A percentile compares a stretch with the other conserved stretches of the same genome.
Evolutionary conservation across 805 yeast species (phyloP).

Genomic region (Scheffersomyces stipitis): DNA sequence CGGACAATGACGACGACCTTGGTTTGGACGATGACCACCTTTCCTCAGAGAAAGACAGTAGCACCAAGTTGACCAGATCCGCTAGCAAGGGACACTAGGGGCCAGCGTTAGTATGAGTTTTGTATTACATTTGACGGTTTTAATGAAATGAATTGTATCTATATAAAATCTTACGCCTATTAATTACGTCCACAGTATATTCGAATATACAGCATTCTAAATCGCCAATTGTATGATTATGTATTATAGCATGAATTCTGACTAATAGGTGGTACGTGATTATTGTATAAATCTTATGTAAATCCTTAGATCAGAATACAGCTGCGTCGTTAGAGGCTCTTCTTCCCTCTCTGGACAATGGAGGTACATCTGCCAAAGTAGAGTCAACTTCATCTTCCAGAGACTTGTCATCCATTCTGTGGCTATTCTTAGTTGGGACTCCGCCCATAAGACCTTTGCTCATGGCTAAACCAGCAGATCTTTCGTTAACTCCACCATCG

Average conservation of each 20-base stretch:
- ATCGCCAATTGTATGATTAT: too few species aligned
- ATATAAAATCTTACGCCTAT: too few species aligned
- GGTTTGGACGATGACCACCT: conserved; percentile 18
- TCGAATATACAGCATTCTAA: too few species aligned
- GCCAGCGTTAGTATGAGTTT: too few species aligned
- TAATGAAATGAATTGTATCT: too few species aligned
- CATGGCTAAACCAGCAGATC: conserved; percentile 82
- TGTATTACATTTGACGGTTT: too few species aligned
- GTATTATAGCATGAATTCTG: too few species aligned
- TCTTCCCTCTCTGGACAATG: conserved; percentile 38
- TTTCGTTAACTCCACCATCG: conserved; percentile 62
- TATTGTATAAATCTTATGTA: too few species aligned
- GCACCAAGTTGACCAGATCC: conserved; percentile 36
- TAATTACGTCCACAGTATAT: too few species aligned
- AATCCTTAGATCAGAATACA: conserved; percentile 1
- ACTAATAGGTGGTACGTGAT: too few species aligned
- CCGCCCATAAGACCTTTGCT: conserved; percentile 92
- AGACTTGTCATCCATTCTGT: conserved; percentile 9
- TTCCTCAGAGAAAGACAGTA: conserved; percentile 9
- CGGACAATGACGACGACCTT: conserved; percentile 27
- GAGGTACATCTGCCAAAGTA: conserved; percentile 30
- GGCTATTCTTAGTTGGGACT: conserved; percentile 59
- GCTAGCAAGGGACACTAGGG: conserved; percentile 44
- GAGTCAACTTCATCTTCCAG: conserved; percentile 18
- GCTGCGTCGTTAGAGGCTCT: conserved; percentile 10